A percentile compares a stretch with the other conserved stretches of the same genome.
phyloP scores from a whole-genome alignment of 306 rosid genomes.

The Trichosanthes truncata region DNA sequence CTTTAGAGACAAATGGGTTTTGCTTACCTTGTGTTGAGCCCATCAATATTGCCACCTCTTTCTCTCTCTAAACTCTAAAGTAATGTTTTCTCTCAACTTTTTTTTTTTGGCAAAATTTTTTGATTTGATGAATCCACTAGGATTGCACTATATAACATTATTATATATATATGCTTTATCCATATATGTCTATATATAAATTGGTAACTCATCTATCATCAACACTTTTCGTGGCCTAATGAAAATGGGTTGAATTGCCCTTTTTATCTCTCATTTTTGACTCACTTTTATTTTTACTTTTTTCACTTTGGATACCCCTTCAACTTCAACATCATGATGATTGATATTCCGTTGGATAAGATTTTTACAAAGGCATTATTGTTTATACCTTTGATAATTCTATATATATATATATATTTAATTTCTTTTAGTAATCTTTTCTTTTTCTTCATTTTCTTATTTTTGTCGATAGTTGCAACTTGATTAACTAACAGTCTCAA shows the following conservation, averaged over 20 bases:
- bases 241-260: background rate
- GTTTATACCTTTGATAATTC: too few relatives aligned
- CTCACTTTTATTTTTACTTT: background rate
- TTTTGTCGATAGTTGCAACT: background rate
- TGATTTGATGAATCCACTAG: background rate
- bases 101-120: background rate
- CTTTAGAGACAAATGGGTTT: background rate
- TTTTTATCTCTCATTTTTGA: background rate
- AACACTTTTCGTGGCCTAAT: background rate
- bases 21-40: background rate
- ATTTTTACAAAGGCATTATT: background rate
- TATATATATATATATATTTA: background rate
- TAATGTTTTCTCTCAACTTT: background rate
- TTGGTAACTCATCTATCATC: background rate
- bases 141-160: background rate
- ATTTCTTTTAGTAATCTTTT: too few relatives aligned
- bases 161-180: background rate
- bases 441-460: too few relatives aligned
- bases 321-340: background rate
- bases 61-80: background rate
- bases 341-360: background rate
- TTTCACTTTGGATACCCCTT: background rate
- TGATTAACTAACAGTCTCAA: background rate
- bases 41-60: background rate
- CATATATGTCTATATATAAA: background rate